Evolutionary conservation across 441 rosid genomes (phyloP), one percentile per base, ranked within the genome.

Genomic region (Erodium trifolium): DNA sequence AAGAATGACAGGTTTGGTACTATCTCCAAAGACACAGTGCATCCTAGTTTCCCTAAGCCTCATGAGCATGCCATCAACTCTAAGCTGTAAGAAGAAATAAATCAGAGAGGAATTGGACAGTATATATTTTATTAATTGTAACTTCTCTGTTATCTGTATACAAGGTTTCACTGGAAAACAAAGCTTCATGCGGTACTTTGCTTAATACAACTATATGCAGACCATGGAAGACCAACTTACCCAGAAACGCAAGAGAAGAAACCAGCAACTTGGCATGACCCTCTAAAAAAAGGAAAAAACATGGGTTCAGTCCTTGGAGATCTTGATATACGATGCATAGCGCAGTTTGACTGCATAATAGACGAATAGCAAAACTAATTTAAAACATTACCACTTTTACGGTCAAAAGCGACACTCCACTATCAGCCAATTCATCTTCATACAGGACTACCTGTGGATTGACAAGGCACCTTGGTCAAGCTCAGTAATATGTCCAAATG

Each of bases 211-310:
- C 27, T 60, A 19, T 11, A 60, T 27, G 65, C 23, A n/a, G 65
- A 60, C 9, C 35, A 11, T 27, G 35, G 34, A 9, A 60, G 5
- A 60, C 59, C 41, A 14, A 51, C 97, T 87, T 73, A 93, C 98
- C 97, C 98, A 93, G 78, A 85, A 93, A 71, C 88, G 97, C 81
- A 91, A 78, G 72, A 93, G 97, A 80, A 93, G 95, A 82, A 89
- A 93, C 98, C 98, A 93, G 71, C 87, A 81, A 72, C 89, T 89
- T 71, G 97, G 98, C 98, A 93, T 93, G 80, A 93, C 93, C 81
- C 98, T 89, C 98, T 93, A 77, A 71, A 77, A 23, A 72, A 77
- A 72, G 74, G 63, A 19, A 37, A 37, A 37, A 37, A 73, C n/a
- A 67, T 3, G n/a, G 69, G 14, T 67, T 70, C 67, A 79, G 70